A percentile compares a stretch with the other conserved stretches of the same genome.
These are phyloP conservation scores for Gossypium thurberi DNA, from an alignment of 345 rosid genomes.

Conservation along the genomic window DNA sequence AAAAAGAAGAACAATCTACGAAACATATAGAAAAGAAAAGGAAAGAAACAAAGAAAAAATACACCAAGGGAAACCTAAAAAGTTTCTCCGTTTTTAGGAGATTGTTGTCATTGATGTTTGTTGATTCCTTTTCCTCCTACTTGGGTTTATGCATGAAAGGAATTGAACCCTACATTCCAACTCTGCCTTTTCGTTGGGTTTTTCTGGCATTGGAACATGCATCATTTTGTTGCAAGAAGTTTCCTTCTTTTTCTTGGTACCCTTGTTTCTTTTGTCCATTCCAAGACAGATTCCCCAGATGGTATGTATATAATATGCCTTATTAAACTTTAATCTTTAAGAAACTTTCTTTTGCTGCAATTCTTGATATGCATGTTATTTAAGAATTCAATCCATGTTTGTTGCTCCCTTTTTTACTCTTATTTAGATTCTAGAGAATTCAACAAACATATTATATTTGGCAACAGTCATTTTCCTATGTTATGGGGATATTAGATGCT, in stretches of 20 bases:
- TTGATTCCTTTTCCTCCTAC: conserved; percentile 13
- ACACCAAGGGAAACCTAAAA: conserved; percentile 5
- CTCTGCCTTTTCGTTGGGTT: background rate
- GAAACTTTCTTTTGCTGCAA: background rate
- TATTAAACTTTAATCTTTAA: background rate
- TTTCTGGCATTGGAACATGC: conserved; percentile 12
- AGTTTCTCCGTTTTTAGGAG: background rate
- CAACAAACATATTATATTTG: background rate
- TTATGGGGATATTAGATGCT: background rate
- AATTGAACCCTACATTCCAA: background rate
- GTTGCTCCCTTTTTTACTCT: background rate
- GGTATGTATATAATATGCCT: conserved; percentile 26
- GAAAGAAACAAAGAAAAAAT: background rate
- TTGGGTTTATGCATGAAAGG: conserved; percentile 24
- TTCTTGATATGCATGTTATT: background rate
- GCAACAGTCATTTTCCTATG: no score
- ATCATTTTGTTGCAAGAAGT: conserved; percentile 13
- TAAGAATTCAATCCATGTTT: no score
- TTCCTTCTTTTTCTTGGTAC: conserved; percentile 29
- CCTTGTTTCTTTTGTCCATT: conserved; percentile 29
- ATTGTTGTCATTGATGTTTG: conserved; percentile 12
- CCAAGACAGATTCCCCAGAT: conserved; percentile 54
- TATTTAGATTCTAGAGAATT: background rate
- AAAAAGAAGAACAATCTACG: no score
- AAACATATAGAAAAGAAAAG: no score